Conservation (phyloP, 257 asterid species). For the Lithospermum erythrorhizon region DNA sequence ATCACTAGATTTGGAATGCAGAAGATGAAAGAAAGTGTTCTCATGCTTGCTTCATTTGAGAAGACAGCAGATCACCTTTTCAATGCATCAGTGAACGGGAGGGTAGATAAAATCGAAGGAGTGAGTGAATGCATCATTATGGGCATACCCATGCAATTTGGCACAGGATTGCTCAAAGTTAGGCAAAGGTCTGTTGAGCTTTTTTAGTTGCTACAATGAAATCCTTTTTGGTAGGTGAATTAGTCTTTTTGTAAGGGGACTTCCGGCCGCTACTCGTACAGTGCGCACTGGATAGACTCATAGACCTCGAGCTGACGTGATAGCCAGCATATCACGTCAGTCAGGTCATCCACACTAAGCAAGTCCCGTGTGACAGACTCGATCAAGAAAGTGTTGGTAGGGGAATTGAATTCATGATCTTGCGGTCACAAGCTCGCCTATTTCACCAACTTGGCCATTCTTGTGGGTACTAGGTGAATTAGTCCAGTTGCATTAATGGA, state of each 20-base stretch:
- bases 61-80: constrained; percentile 80
- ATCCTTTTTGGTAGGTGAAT: background rate
- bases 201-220: background rate
- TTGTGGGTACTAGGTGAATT: background rate
- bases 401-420: too few relatives aligned
- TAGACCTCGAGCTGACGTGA: too few relatives aligned
- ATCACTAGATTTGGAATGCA: constrained; percentile 73
- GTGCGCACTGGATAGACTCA: too few relatives aligned
- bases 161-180: constrained; percentile 87
- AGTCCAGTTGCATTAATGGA: too few relatives aligned
- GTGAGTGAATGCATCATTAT: constrained; percentile 85
- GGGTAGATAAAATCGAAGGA: constrained; percentile 82
- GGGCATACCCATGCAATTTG: constrained; percentile 83
- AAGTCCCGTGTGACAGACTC: too few relatives aligned
- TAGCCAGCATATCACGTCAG: too few relatives aligned
- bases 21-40: constrained; percentile 83
- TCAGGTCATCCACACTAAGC: too few relatives aligned
- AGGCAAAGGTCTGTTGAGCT: constrained; percentile 45
- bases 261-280: too few relatives aligned
- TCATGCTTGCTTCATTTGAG: constrained; percentile 94
- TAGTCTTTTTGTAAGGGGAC: too few relatives aligned
- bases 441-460: too few relatives aligned
- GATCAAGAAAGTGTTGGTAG: too few relatives aligned
- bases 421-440: too few relatives aligned
- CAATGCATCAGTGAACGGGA: constrained; percentile 73